phyloP scores from a whole-genome alignment of 169 alveolate genomes.

The Theileria equi region DNA sequence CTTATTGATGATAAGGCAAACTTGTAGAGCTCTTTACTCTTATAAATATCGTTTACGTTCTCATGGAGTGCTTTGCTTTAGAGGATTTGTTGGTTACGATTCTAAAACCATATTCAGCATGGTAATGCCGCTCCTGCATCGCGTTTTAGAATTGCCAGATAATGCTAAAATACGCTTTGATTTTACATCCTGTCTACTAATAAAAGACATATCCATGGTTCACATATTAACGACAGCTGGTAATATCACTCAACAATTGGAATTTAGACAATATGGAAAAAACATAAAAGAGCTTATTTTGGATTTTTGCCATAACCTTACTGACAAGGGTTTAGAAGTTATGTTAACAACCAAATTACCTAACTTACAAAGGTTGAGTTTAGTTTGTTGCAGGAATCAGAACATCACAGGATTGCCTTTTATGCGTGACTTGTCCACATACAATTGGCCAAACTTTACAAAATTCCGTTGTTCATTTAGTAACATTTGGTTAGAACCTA shows the following conservation, averaged over 20 bases:
- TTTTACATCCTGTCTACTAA: slow-evolving; percentile 75
- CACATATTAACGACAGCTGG: slow-evolving; percentile 71
- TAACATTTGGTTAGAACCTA: slow-evolving; percentile 79
- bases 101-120: slow-evolving; percentile 53
- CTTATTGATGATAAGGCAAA: slow-evolving; percentile 69
- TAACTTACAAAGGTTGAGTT: slow-evolving; percentile 73
- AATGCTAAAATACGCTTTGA: slow-evolving; percentile 68
- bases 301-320: slow-evolving; percentile 81
- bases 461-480: slow-evolving; percentile 79
- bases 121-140: slow-evolving; percentile 64
- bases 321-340: slow-evolving; percentile 82
- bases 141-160: slow-evolving; percentile 57
- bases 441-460: slow-evolving; percentile 80
- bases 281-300: slow-evolving; percentile 72
- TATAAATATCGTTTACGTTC: slow-evolving; percentile 62
- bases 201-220: slow-evolving; percentile 78
- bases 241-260: slow-evolving; percentile 46
- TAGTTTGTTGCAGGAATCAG: slow-evolving; percentile 80
- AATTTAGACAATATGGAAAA: slow-evolving; percentile 66
- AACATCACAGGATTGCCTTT: slow-evolving; percentile 78
- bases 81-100: slow-evolving; percentile 72
- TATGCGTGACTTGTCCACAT: slow-evolving; percentile 59
- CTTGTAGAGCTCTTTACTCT: slow-evolving; percentile 64
- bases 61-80: slow-evolving; percentile 62
- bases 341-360: slow-evolving; percentile 82